These are phyloP conservation scores for Lupinus albus DNA, from an alignment of 306 rosid species.

Conservation along the genomic window DNA sequence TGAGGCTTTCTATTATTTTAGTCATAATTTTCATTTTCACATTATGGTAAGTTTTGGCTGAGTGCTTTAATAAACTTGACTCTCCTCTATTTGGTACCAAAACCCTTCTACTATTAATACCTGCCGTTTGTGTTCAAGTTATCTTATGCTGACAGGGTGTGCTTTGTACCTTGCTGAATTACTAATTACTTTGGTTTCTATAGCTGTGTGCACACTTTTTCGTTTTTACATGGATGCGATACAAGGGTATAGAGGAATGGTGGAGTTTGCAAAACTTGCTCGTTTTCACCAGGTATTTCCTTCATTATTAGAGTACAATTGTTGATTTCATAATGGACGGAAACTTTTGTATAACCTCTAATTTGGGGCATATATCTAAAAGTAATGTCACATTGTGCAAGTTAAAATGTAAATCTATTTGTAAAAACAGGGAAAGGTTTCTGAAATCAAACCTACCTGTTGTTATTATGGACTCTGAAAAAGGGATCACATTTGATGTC, in stretches of 20 bases:
- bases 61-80: neutral
- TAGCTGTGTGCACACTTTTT: neutral
- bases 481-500: constrained; percentile 11
- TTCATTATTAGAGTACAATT: too few species aligned
- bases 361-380: too few species aligned
- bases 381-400: too few species aligned
- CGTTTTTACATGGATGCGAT: neutral
- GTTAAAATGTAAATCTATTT: too few species aligned
- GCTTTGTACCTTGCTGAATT: constrained; percentile 5
- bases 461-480: constrained; percentile 11
- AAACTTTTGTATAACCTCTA: too few species aligned
- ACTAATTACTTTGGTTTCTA: constrained; percentile 22
- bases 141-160: constrained; percentile 26
- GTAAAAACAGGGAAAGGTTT: neutral
- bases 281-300: constrained; percentile 68
- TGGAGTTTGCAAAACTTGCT: constrained; percentile 73
- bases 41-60: constrained; percentile 11
- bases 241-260: constrained; percentile 28
- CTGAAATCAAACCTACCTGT: neutral
- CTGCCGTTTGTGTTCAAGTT: constrained; percentile 27
- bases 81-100: constrained; percentile 3
- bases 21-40: neutral
- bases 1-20: constrained; percentile 3
- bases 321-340: too few species aligned
- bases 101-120: constrained; percentile 13